Percentiles rank a stretch among this genome's conserved stretches.
phyloP scores from a whole-genome alignment of 371 early-diverging fungal species.

The Amoeboaphelidium protococcarum region DNA sequence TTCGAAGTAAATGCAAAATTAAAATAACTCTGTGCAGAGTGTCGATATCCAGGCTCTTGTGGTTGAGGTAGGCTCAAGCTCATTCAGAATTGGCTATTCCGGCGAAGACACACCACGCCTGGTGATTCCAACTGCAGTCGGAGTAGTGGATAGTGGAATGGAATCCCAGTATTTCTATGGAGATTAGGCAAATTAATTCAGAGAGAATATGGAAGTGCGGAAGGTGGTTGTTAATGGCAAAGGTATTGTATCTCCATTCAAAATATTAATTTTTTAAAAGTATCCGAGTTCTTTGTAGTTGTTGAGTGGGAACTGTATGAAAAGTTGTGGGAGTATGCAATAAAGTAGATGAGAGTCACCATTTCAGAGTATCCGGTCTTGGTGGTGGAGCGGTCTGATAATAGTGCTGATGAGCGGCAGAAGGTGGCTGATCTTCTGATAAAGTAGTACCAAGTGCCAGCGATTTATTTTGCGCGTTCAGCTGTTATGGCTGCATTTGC shows the following conservation, averaged over 20 bases:
- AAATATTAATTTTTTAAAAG: too few relatives aligned
- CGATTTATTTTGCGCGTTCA: constrained; percentile 65
- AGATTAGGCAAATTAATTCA: too few relatives aligned
- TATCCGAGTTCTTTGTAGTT: neutral
- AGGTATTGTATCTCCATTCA: too few relatives aligned
- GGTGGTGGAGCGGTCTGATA: constrained; percentile 73
- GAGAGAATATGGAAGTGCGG: neutral
- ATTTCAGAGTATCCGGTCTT: constrained; percentile 57
- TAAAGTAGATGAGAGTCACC: constrained; percentile 5
- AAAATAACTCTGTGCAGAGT: neutral
- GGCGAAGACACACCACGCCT: neutral
- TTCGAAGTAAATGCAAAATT: neutral
- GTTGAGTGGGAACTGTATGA: neutral
- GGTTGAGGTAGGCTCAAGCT: neutral
- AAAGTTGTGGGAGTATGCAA: constrained; percentile 1
- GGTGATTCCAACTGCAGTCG: neutral
- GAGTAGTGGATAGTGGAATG: neutral
- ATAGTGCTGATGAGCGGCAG: constrained; percentile 44
- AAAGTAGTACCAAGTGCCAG: constrained; percentile 68
- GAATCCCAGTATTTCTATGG: neutral
- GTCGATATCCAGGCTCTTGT: neutral
- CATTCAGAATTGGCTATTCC: neutral
- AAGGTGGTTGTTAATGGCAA: neutral
- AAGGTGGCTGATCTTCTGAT: constrained; percentile 71
- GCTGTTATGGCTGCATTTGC: constrained; percentile 83